Base-by-base conservation (phyloP, 2,329 filamentous ascomycete species). In the Leptographium radiaticola region DNA sequence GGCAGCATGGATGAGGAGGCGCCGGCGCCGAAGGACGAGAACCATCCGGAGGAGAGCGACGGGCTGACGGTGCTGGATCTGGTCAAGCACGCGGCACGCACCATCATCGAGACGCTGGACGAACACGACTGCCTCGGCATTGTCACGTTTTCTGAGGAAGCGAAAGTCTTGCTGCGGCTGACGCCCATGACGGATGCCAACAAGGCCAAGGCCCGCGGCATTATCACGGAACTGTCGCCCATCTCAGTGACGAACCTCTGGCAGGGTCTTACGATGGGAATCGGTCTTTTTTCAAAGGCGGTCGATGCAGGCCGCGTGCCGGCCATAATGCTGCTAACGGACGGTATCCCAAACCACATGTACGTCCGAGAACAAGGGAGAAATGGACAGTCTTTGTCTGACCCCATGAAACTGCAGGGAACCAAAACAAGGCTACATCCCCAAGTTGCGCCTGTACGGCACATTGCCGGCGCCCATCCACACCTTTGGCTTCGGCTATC, bases 51-150 rank as follows among this genome's bases (percentile, higher is more conserved):
- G 2, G 76, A 81, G 57, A 61, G 70, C 20, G 71, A 71, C 1
- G 78, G 78, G 0, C 65, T 82, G 0, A 75, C 72, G 0, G 70
- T 82, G 2, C 62, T 84, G 25, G 80, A 83, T 58, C 69, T 83
- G 25, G 74, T 75, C 44, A 82, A 81, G 60, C 79, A 83, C 59
- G 77, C 79, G 1, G 75, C 77, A 1, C 69, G 70, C 8, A 81
- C 78, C 9, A 80, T 83, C 18, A 60, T 66, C 11, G 74, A 79
- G 59, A 79, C 76, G 0, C 66, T 83, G 57, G 68, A 75, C 34
- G 69, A 73, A n/a, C 58, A 63, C 0, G 80, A 84, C 59, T 68
- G 79, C 6, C 64, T 83, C 0, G 78, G 75, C 6, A 76, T 84
- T 36, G 76, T 83, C 2, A 76, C 75, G 0, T 83, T 82, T 56